Conservation (phyloP, 352 stramenopile species). For the Aphanomyces stellatus region DNA sequence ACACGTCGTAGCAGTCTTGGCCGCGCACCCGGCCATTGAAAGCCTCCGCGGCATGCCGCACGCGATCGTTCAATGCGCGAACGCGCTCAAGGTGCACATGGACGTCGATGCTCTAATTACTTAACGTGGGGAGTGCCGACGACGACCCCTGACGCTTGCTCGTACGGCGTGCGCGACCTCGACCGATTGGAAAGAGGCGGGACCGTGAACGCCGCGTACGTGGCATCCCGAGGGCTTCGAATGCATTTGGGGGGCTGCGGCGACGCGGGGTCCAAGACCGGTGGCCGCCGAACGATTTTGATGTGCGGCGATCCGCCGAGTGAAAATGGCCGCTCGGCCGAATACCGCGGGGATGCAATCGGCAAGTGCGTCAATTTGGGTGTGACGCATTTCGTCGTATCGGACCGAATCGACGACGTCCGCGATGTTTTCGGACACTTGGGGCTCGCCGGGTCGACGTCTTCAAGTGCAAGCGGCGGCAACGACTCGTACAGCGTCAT, state of each 20-base stretch:
- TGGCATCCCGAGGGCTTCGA: not conserved
- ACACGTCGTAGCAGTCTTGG: not conserved
- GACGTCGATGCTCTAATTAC: not conserved
- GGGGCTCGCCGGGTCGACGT: not conserved
- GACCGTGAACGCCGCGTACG: not conserved
- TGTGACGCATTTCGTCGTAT: conserved; percentile 3
- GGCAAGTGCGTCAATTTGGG: conserved; percentile 8
- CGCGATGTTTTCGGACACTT: not conserved
- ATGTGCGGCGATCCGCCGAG: not conserved
- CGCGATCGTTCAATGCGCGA: not conserved
- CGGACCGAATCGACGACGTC: not conserved
- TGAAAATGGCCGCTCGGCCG: not conserved
- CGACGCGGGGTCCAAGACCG: not conserved
- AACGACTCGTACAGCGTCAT: not conserved
- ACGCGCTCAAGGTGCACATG: not conserved
- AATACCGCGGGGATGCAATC: conserved; percentile 13
- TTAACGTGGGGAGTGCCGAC: not conserved
- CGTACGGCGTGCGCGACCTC: conserved; percentile 8
- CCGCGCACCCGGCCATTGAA: not conserved
- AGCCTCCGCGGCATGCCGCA: not conserved
- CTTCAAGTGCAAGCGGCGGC: not conserved
- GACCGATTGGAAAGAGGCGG: not conserved
- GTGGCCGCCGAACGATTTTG: not conserved
- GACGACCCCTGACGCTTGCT: not conserved
- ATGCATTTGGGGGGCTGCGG: not conserved